A percentile compares a stretch with the other conserved stretches of the same genome.
phyloP scores from a whole-genome alignment of 2,329 filamentous ascomycete species.

The Xylaria sp. region DNA sequence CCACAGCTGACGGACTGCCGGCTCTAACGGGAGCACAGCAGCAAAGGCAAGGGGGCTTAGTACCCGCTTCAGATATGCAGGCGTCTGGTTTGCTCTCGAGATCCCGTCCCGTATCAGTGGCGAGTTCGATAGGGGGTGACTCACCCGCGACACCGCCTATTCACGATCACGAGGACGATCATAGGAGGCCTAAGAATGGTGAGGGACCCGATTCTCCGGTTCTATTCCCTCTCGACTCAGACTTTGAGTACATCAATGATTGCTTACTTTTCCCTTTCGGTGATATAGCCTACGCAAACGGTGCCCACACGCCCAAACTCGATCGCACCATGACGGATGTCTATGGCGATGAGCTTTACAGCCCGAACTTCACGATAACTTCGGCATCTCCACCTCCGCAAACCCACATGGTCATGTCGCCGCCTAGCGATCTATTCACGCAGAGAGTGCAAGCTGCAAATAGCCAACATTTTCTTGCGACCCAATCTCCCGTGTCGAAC shows the following conservation, averaged over 20 bases:
- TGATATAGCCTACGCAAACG: constrained; percentile 67
- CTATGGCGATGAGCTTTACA: constrained; percentile 87
- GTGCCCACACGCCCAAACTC: constrained; percentile 72
- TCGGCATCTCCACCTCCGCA: constrained; percentile 63
- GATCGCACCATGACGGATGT: constrained; percentile 88
- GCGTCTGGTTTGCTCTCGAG: constrained; percentile 51
- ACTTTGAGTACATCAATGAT: constrained; percentile 58
- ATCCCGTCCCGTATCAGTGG: constrained; percentile 67
- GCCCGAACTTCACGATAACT: constrained; percentile 71
- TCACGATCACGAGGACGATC: constrained; percentile 59
- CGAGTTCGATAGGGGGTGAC: constrained; percentile 67
- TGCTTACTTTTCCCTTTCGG: constrained; percentile 73
- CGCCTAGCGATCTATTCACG: constrained; percentile 72
- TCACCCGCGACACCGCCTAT: constrained; percentile 68
- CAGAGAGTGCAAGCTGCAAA: constrained; percentile 84
- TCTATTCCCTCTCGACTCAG: constrained; percentile 39
- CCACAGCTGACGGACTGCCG: constrained; percentile 34
- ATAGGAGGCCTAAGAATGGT: constrained; percentile 65
- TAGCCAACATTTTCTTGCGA: constrained; percentile 73
- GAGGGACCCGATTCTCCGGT: constrained; percentile 51
- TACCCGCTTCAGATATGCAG: constrained; percentile 60
- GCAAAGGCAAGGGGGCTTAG: constrained; percentile 54
- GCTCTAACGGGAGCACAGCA: constrained; percentile 41
- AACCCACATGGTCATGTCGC: constrained; percentile 60
- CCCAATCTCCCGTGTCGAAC: constrained; percentile 61